Evolutionary conservation across 495 filamentous ascomycete genomes (phyloP), one percentile per base, ranked within the genome.

Genomic region (Clavariopsis aquatica): DNA sequence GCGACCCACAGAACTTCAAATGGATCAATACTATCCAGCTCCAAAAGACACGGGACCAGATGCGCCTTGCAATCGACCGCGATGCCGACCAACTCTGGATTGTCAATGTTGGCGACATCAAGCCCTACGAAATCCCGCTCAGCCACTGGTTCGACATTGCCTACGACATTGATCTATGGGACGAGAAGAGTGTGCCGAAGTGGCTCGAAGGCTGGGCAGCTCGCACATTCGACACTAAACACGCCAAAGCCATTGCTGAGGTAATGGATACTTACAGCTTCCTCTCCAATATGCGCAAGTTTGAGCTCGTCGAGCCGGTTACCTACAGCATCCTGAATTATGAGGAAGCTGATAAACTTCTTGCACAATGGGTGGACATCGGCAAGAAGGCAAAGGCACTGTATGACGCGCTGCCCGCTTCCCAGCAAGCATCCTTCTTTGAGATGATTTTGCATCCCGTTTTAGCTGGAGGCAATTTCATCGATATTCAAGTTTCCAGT

Each of bases 61-160:
- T 89, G 81, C 76, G 82, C 70, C 77, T 85, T 31, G 81, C 89
- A 0, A 82, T 87, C 60, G 74, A 82, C 19, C 78, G 86, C 31
- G 79, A 84, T 24, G 88, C 89, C 3, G 78, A 84, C 54, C 77
- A 83, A 28, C 88, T 91, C 63, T 91, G 89, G 89, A 82, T 91
- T 45, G 85, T 90, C 69, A 92, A 91, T 66, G 83, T 92, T 23
- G 88, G 89, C 36, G 88, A 92, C 69, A 75, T 91, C 52, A 90
- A 90, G 71, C 82, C 84, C 4, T 76, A 87, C 6, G 87, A 89
- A 74, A 78, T 88, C 27, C 87, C 87, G 31, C 86, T 90, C 70
- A 84, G 75, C 64, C 85, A 87, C 71, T 88, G 83, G 70, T 74
- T 89, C 60, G 86, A 88, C 62, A 71, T 90, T 52, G 87, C 84